Percentiles rank a stretch among this genome's conserved stretches.
phyloP scores from a whole-genome alignment of 140 eudicot species.

The Cichorium intybus region DNA sequence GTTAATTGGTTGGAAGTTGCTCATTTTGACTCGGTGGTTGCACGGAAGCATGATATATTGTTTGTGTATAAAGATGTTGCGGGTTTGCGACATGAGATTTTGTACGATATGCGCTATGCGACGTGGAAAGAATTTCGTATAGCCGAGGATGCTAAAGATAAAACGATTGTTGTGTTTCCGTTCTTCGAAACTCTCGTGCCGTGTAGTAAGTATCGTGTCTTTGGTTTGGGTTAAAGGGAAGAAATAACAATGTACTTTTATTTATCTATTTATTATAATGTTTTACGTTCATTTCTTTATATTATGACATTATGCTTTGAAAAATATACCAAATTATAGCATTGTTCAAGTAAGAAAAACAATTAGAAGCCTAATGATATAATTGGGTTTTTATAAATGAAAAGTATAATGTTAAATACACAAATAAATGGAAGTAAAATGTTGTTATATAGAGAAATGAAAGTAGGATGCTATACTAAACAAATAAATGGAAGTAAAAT shows the following conservation, averaged over 20 bases:
- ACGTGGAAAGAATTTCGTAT: constrained; percentile 7
- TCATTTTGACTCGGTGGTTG: constrained; percentile 20
- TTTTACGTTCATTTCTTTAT: background rate
- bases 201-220: constrained; percentile 2
- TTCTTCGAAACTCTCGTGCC: constrained; percentile 26
- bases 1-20: background rate
- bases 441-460: too few relatives aligned
- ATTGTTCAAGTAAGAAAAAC: too few relatives aligned
- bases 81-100: background rate
- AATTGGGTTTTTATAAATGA: too few relatives aligned
- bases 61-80: constrained; percentile 2
- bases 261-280: too few relatives aligned
- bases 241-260: background rate
- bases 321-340: too few relatives aligned
- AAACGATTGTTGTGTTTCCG: constrained; percentile 16
- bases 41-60: constrained; percentile 1
- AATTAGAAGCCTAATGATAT: too few relatives aligned
- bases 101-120: background rate
- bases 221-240: background rate
- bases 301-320: too few relatives aligned
- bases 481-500: too few relatives aligned
- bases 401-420: too few relatives aligned
- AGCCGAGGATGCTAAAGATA: background rate
- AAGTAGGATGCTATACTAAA: too few relatives aligned
- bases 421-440: too few relatives aligned